Conservation (phyloP, 352 stramenopile genomes). For the Thraustotheca clavata region DNA sequence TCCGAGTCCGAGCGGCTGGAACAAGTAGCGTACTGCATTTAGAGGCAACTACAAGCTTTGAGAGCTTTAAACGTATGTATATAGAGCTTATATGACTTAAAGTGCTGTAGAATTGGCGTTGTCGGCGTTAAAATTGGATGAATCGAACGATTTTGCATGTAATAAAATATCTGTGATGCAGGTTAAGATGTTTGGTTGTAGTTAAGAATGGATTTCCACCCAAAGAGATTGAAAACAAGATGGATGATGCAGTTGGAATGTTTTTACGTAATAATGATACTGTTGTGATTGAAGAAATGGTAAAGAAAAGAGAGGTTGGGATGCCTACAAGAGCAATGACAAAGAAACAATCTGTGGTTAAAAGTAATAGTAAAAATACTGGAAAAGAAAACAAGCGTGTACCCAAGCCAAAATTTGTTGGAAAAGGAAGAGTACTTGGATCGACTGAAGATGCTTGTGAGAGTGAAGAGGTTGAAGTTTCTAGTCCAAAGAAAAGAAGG, state of each 20-base stretch:
- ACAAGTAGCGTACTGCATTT: too few species aligned
- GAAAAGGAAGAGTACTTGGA: background rate
- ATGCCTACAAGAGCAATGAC: background rate
- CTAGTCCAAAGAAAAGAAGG: background rate
- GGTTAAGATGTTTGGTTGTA: background rate
- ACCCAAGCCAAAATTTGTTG: background rate
- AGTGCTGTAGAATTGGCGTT: too few species aligned
- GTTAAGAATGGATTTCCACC: conserved; percentile 13
- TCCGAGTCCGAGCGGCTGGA: too few species aligned
- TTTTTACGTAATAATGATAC: conserved; percentile 17
- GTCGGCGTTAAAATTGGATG: too few species aligned
- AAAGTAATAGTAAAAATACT: conserved; percentile 8
- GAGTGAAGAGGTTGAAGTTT: background rate
- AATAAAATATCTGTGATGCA: background rate
- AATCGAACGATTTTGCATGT: background rate
- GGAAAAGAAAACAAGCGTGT: background rate
- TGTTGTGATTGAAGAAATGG: conserved; percentile 12
- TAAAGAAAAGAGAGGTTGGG: too few species aligned
- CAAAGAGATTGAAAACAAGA: background rate
- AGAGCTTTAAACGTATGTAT: too few species aligned
- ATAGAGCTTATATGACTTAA: too few species aligned
- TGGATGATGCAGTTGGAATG: background rate
- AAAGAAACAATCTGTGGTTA: background rate
- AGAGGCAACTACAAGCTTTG: too few species aligned
- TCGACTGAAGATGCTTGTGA: background rate